Evolutionary conservation across 192 early-diverging fungal genomes (phyloP), one percentile per base, ranked within the genome.

Genomic region (Mortierella alpina): DNA sequence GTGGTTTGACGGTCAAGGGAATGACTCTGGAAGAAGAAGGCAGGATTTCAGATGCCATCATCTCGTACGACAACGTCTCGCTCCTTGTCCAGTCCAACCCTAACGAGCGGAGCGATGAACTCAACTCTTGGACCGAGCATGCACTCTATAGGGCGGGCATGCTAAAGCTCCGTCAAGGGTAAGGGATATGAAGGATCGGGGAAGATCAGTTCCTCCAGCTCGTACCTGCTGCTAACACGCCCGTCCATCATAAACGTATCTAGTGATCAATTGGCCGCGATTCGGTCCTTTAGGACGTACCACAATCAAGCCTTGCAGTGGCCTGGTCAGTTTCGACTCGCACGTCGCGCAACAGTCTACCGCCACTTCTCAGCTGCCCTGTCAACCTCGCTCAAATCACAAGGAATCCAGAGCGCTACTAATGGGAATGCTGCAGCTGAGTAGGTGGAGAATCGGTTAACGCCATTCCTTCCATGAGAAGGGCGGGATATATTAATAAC

Each of bases 131-230:
- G 91, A 72, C 86, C 10, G 92, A 95, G 69, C 88, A 91, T 51
- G 90, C 90, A 14, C 82, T 95, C 70, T 95, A 93, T 75, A 90
- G 91, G 41, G 85, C 85, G 2, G 79, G 86, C n/a, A 82, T 93
- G 76, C 64, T 91, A 39, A 84, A 82, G 52, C 49, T 85, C 45
- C 62, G 78, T 58, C 70, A 77, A 41, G 74, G 74, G 86, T 89
- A 86, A 63, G 58, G 31, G 31, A 31, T 3, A 31, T 31, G 31
- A 31, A 31, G 31, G 31, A 3, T 31, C 31, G 31, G 31, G 31
- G 31, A 31, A 31, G 31, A 31, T 31, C 31, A 31, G 31, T 31
- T 31, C 1, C 31, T 31, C 3, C 31, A 31, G 31, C 31, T 31
- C 31, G 31, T 3, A 31, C 31, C 31, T 31, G 31, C 31, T 31